A percentile compares a stretch with the other conserved stretches of the same genome.
phyloP scores from a whole-genome alignment of 768 basidiomycete species.

The Pulveroboletus sp. region DNA sequence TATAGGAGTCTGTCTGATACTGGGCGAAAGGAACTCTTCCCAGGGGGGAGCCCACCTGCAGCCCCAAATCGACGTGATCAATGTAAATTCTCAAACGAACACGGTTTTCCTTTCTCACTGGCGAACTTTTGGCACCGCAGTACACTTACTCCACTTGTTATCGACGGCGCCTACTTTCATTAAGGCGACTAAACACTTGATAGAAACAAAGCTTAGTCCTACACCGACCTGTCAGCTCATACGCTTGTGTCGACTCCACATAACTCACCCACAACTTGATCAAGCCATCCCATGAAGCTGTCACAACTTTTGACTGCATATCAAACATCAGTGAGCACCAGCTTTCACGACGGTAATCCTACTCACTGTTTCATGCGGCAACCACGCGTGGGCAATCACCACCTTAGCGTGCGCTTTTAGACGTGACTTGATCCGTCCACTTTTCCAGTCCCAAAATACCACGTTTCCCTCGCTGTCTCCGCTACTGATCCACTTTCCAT shows the following conservation, averaged over 20 bases:
- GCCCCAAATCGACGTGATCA: neutral
- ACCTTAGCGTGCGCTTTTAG: conserved; percentile 90
- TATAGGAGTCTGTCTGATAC: neutral
- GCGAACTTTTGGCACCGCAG: too few species aligned
- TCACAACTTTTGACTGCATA: conserved; percentile 88
- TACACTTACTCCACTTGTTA: conserved; percentile 1
- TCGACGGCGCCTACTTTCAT: neutral
- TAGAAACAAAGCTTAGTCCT: conserved; percentile 28
- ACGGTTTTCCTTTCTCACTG: too few species aligned
- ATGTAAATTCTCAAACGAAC: neutral
- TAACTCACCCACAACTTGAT: conserved; percentile 95
- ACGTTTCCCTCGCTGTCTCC: conserved; percentile 94
- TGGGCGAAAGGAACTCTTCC: neutral
- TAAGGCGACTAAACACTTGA: conserved; percentile 8
- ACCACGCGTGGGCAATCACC: conserved; percentile 97
- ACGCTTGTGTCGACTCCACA: neutral
- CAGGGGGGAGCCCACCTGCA: neutral
- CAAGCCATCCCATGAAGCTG: conserved; percentile 95
- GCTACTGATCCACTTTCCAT: conserved; percentile 97
- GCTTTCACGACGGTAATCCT: neutral
- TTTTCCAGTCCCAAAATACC: conserved; percentile 99
- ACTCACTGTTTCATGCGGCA: conserved; percentile 94
- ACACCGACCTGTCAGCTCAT: conserved; percentile 5
- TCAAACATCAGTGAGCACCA: conserved; percentile 9
- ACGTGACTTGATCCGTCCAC: conserved; percentile 89